Evolutionary conservation across 352 stramenopile species (phyloP), one percentile per base, ranked within the genome.

Genomic region (Thraustochytrium striatum): DNA sequence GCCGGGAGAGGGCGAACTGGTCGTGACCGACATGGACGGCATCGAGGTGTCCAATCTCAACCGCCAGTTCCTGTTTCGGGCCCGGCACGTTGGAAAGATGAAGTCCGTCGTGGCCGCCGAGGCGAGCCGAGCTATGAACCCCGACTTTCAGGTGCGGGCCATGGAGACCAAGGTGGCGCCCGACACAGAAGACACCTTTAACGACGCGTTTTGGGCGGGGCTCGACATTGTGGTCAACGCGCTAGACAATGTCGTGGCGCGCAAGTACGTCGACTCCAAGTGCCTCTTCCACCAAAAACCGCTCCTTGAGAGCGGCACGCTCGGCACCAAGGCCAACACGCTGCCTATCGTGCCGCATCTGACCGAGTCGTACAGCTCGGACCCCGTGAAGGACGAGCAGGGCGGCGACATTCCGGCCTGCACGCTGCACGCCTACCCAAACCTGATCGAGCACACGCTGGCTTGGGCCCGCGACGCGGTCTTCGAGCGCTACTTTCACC

Each of bases 341-440:
- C 89, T 95, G 84, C 85, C 95, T 39, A 89, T 95, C 25, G 86
- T 94, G 32, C 91, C 91, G 2, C 65, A 87, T 69, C 79, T 93
- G 21, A 96, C 91, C 2, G 89, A 95, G 81, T 98, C 98, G 83
- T 99, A 99, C 81, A 94, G 95, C 21, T 95, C 92, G n/a, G 70
- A 72, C n/a, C 52, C 53, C 16, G 72, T 72, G 21, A n/a, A 72
- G 33, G 72, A 81, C 53, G 53, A 73, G 9, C 55, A 43, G 1
- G 97, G 99, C 85, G 98, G 99, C 87, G 96, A 90, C 69, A 99
- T 99, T 83, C 96, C 97, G 3, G 96, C 99, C 61, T 99, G 97
- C 82, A 99, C 97, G 0, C 87, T 99, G 25, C 99, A 99, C 87
- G 98, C 98, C 85, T 99, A 99, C 82, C 97, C 96, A 2, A 98